Evolutionary conservation across 768 basidiomycete genomes (phyloP), one percentile per base, ranked within the genome.

Genomic region (Tulasnella sp.): DNA sequence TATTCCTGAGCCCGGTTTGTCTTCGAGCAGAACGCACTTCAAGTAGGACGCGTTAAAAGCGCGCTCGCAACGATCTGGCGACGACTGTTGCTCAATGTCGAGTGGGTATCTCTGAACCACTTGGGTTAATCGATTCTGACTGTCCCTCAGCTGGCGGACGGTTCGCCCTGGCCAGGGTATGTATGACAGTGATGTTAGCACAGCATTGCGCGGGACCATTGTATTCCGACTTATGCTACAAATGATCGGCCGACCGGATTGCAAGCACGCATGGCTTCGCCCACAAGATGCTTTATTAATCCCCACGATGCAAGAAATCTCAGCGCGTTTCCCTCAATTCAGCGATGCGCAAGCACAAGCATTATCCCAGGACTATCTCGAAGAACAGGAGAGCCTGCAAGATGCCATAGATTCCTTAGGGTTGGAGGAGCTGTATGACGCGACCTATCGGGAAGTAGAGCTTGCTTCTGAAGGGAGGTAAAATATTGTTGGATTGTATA

Each of bases 61-160:
- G 92, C 94, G 5, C 89, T 94, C 83, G 88, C 91, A 71, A 91
- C 90, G 42, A 88, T 94, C 21, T 98, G 97, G 97, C 89, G 97
- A 46, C 88, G 97, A 40, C 89, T 97, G 71, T 97, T 94, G 83
- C 88, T 93, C 75, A 92, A 94, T 75, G 96, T 98, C 84, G 90
- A 98, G 96, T 97, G 85, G 80, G 92, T 88, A 38, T 71, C 39
- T 74, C 16, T 24, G 5, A 8, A n/a, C 36, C 48, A 40, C n/a
- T 62, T 34, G 21, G 2, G 52, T 9, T 42, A n/a, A 36, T 44
- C 42, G 16, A 31, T 40, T 79, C 39, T 31, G 24, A 36, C n/a
- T 78, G 68, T 16, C 24, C 6, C 12, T 31, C 46, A 79, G 78
- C 44, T 79, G 78, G 78, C 62, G 40, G 39, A 56, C 34, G 31